Percentiles rank a stretch among this genome's conserved stretches.
Evolutionary conservation across 2,329 filamentous ascomycete species (phyloP).

Genomic region (Nigrospora oryzae): DNA sequence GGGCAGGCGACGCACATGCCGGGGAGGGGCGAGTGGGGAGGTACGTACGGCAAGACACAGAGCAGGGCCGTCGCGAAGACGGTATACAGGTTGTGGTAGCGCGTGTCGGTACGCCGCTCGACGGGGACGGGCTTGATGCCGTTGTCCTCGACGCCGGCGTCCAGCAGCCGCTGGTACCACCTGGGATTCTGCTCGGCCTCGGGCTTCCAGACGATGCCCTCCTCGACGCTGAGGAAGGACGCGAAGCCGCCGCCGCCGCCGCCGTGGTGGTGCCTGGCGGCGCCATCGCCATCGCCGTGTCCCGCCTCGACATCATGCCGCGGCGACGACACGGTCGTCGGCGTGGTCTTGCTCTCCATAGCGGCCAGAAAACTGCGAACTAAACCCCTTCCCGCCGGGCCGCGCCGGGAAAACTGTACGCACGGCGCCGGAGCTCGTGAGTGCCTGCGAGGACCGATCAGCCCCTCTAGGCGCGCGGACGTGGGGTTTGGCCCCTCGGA

Average conservation of each 20-base stretch:
- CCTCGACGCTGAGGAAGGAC: conserved; percentile 17
- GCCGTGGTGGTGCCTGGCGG: not conserved
- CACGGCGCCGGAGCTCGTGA: too few species aligned
- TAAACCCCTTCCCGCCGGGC: too few species aligned
- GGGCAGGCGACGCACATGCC: too few species aligned
- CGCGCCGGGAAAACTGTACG: too few species aligned
- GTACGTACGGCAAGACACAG: conserved; percentile 46
- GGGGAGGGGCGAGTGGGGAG: not conserved
- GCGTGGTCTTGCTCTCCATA: too few species aligned
- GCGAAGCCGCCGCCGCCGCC: conserved; percentile 9
- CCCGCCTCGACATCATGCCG: conserved; percentile 4
- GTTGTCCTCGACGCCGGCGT: conserved; percentile 40
- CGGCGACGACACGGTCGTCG: too few species aligned
- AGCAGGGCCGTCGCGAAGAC: conserved; percentile 51
- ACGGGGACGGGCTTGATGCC: conserved; percentile 48
- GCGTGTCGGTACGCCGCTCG: conserved; percentile 42
- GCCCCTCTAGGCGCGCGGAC: too few species aligned
- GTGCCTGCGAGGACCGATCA: too few species aligned
- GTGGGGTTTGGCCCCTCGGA: too few species aligned
- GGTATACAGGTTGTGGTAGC: conserved; percentile 49
- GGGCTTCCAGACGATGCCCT: conserved; percentile 22
- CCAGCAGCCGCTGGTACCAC: conserved; percentile 34
- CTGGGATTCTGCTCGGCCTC: conserved; percentile 18
- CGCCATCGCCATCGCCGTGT: too few species aligned
- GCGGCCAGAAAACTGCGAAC: too few species aligned